phyloP scores from a whole-genome alignment of 805 yeast genomes.

The Metschnikowia baotianmanensis region DNA sequence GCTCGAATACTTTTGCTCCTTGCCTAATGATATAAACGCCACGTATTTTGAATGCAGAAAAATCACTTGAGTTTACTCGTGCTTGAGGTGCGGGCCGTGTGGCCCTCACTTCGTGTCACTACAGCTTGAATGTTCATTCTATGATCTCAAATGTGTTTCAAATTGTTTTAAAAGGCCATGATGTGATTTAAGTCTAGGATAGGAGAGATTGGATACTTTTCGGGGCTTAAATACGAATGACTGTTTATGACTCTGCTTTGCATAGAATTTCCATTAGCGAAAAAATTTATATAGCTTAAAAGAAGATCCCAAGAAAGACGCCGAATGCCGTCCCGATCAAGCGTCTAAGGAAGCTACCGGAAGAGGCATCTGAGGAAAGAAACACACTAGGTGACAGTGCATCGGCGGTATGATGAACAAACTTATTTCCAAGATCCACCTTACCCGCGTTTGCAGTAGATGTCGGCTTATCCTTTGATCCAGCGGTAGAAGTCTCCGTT shows the following conservation, averaged over 20 bases:
- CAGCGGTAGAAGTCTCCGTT: slow-evolving; percentile 3
- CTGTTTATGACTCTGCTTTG: not conserved
- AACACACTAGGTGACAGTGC: slow-evolving; percentile 2
- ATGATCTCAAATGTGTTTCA: too few relatives aligned
- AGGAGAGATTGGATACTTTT: too few relatives aligned
- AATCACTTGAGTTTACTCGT: slow-evolving; percentile 18
- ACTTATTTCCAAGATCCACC: slow-evolving; percentile 1
- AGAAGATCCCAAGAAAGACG: slow-evolving; percentile 11
- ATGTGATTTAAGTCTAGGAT: too few relatives aligned
- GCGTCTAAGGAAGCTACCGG: slow-evolving; percentile 9
- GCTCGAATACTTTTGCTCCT: slow-evolving; percentile 48
- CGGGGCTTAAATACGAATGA: too few relatives aligned
- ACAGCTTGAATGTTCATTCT: too few relatives aligned
- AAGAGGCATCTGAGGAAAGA: slow-evolving; percentile 11
- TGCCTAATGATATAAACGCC: slow-evolving; percentile 47
- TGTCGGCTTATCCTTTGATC: slow-evolving; percentile 1
- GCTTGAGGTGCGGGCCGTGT: too few relatives aligned
- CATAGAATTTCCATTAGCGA: slow-evolving; percentile 3
- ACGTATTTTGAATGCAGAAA: slow-evolving; percentile 53
- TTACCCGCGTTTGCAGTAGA: not conserved
- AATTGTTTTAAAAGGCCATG: too few relatives aligned
- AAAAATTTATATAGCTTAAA: slow-evolving; percentile 4
- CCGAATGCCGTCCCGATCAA: slow-evolving; percentile 13
- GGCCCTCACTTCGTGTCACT: too few relatives aligned
- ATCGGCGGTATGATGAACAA: not conserved